Base-by-base conservation (phyloP, 2,329 filamentous ascomycete genomes). In the Claviceps arundinis region DNA sequence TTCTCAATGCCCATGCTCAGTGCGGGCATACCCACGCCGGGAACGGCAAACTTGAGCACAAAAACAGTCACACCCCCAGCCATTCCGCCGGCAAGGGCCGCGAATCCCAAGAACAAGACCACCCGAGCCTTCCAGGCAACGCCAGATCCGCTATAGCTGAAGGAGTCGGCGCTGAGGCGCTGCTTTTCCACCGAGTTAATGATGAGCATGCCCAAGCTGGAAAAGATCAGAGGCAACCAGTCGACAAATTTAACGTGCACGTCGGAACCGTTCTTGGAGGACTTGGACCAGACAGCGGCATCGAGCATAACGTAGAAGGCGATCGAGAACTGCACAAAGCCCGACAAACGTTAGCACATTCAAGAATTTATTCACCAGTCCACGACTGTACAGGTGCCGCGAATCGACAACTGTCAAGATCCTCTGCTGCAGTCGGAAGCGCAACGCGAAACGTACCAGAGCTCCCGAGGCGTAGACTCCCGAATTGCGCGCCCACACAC, bases 141-240 rank as follows among this genome's bases (percentile, higher is more conserved):
- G 13, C 78, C 78, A 48, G 71, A 75, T 47, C 81, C 80, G 54
- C 73, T 75, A 67, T 84, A 82, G 56, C 73, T 76, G 65, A 82
- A 82, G 52, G 72, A 76, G 68, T 85, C 80, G 60, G 77, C 73
- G 59, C 78, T 78, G 56, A 85, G 73, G 50, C 81, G 76, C 54
- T 79, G 71, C 68, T 85, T 84, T 69, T 84, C 80, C 57, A 84
- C 80, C 58, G 74, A 79, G 73, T 85, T 84, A 72, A 84, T 84
- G 65, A 84, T 84, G 54, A 85, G 73, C 80, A 85, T 84, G 56
- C 82, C 81, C 56, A 84, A 71, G 56, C 76, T 74, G 58, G 76
- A 80, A 71, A 84, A 84, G 65, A 84, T 76, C 58, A 85, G 74
- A 50, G 81, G 81, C 57, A 84, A 76, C 81, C 81, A 85, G 75